Conservation (phyloP, 192 early-diverging fungal genomes). For the Gryganskiella cystojenkinii region DNA sequence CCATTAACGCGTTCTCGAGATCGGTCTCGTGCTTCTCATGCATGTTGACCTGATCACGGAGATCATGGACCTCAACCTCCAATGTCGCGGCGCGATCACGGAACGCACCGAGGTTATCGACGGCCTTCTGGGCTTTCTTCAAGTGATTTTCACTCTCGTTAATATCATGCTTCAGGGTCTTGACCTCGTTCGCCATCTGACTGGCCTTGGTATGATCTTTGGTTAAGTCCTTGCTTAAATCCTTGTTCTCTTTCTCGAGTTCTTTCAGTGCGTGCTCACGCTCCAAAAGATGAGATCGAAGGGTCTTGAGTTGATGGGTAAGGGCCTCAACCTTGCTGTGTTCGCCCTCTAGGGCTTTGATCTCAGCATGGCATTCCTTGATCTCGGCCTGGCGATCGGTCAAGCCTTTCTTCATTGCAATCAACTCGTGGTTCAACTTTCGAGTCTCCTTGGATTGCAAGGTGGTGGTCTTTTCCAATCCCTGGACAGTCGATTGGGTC, state of each 20-base stretch:
- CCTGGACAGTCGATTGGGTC: conserved; percentile 1
- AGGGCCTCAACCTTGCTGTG: not conserved
- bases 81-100: conserved; percentile 9
- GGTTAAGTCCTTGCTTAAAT: not conserved
- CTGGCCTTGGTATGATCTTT: not conserved
- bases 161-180: conserved; percentile 12
- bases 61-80: conserved; percentile 6
- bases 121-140: conserved; percentile 3
- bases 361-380: not conserved
- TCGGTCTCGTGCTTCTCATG: conserved; percentile 26
- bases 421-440: conserved; percentile 1
- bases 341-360: conserved; percentile 14
- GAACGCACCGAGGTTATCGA: conserved; percentile 10
- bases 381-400: conserved; percentile 3
- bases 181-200: conserved; percentile 1
- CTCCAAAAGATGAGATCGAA: not conserved
- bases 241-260: conserved; percentile 1
- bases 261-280: not conserved
- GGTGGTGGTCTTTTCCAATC: conserved; percentile 6
- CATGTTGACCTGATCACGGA: conserved; percentile 10
- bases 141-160: not conserved
- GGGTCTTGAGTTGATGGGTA: not conserved
- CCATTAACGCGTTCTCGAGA: conserved; percentile 24
- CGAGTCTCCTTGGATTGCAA: not conserved
- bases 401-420: not conserved